Evolutionary conservation across 2,329 filamentous ascomycete species (phyloP), one percentile per base, ranked within the genome.

Genomic region (Huntiella bhutanensis): DNA sequence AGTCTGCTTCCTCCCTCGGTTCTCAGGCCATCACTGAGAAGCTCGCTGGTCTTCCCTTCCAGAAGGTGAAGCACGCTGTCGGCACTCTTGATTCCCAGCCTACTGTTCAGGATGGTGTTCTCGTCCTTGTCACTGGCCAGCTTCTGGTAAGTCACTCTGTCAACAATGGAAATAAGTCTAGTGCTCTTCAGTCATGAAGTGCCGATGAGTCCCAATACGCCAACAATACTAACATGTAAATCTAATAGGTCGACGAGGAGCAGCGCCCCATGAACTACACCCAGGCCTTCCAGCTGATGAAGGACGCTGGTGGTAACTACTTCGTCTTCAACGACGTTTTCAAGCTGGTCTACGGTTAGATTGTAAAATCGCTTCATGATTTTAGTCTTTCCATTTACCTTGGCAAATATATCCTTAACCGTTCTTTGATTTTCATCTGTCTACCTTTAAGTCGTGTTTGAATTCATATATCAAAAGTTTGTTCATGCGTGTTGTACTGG

Each of bases 251-350:
- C 56, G 85, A 94, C 53, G 86, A 87, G 55, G 77, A 86, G 64
- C 70, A 82, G 61, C 76, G 76, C 57, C 83, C 85, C 39, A 91
- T 95, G 80, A 86, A 75, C 72, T 98, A 87, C 67, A 79, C 79
- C 48, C 87, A 96, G 67, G 67, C 74, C 48, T 96, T 96, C 74
- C 82, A 92, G 64, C 79, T 96, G 52, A 64, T 76, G 53, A 78
- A 76, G 51, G 80, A 85, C 47, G 54, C 57, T 43, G 49, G 33
- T 22, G 80, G 77, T 55, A 77, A 71, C 64, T 94, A 81, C 69
- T 95, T 75, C 62, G 82, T 96, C 60, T 80, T 79, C 68, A 95
- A 96, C 70, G 88, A 96, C 63, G 67, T 96, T 61, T 96, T 96
- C 77, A 83, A 83, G 66, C 75, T 96, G 52, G 74, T 94, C 55